Base-by-base conservation (phyloP, 805 yeast species). In the Metschnikowia santaceciliae region DNA sequence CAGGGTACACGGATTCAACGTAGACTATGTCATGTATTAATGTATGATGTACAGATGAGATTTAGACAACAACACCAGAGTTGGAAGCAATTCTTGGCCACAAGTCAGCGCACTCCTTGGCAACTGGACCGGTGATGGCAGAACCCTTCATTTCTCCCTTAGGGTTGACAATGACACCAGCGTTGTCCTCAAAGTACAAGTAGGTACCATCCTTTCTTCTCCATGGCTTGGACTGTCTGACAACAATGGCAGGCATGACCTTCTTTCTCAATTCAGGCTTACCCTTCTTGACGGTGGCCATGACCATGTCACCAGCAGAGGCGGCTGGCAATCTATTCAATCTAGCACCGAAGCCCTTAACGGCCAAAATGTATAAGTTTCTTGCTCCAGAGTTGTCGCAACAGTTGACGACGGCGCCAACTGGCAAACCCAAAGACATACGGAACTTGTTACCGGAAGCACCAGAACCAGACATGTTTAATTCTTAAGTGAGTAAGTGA, bases 111-210 rank as follows among this genome's bases (percentile, higher is more conserved):
- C 99, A 95, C 84, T 94, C 99, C 83, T 94, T 94, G 78, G 97
- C 98, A 75, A 94, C 99, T 73, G 99, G 99, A 79, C 99, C 99
- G 74, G 99, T 95, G 78, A 94, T 94, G 73, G 99, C 99, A 67
- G 99, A 95, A 81, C 99, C 99, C 86, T 94, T 94, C 99, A 95
- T 94, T 82, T 94, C 99, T 84, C 99, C 99, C 94, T 94, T 94
- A 76, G 99, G 99, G 83, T 94, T 94, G 77, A 94, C 99, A 75
- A 94, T 94, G 78, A 95, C 99, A 86, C 99, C 99, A 64, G 99
- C 99, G 75, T 94, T 94, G 82, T 94, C 99, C 86, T 94, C 99
- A 70, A 94, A 94, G 90, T 94, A 94, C 78, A 94, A 90, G 91
- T 77, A 94, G 69, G 90, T 88, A 88, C 99, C 99, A 75, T 94